Conservation (phyloP, 1,284 basidiomycete genomes). For the Ceratobasidium sp. region DNA sequence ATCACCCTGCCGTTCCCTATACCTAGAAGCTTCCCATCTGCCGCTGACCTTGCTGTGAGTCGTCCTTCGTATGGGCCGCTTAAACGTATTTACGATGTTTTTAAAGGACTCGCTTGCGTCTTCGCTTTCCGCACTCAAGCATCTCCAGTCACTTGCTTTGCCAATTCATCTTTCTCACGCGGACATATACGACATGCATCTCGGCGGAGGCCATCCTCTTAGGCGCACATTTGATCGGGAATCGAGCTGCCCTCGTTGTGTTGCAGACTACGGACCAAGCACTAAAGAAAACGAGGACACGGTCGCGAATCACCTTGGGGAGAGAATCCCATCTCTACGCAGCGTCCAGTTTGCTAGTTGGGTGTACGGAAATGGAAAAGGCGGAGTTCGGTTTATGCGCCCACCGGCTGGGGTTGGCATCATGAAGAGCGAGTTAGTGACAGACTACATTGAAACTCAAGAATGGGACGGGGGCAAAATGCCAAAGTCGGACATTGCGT, state of each 20-base stretch:
- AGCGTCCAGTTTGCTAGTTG: slow-evolving; percentile 23
- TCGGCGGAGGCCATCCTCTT: slow-evolving; percentile 23
- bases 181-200: slow-evolving; percentile 23
- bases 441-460: slow-evolving; percentile 16
- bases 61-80: background rate
- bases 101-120: slow-evolving; percentile 6
- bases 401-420: background rate
- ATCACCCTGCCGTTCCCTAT: slow-evolving; percentile 32
- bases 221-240: slow-evolving; percentile 14
- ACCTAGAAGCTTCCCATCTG: slow-evolving; percentile 2
- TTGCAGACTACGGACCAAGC: slow-evolving; percentile 18
- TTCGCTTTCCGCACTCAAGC: slow-evolving; percentile 9
- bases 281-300: slow-evolving; percentile 16
- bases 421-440: slow-evolving; percentile 16
- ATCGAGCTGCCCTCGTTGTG: slow-evolving; percentile 10
- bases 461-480: slow-evolving; percentile 3
- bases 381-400: slow-evolving; percentile 16
- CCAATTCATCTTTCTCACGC: slow-evolving; percentile 35
- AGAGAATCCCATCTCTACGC: background rate
- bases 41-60: slow-evolving; percentile 24
- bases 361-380: slow-evolving; percentile 33
- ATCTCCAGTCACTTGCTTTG: background rate
- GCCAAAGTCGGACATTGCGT: background rate
- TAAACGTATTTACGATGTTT: background rate
- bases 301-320: slow-evolving; percentile 10